Evolutionary conservation across 257 asterid genomes (phyloP).

Genomic region (Ballota nigra): DNA sequence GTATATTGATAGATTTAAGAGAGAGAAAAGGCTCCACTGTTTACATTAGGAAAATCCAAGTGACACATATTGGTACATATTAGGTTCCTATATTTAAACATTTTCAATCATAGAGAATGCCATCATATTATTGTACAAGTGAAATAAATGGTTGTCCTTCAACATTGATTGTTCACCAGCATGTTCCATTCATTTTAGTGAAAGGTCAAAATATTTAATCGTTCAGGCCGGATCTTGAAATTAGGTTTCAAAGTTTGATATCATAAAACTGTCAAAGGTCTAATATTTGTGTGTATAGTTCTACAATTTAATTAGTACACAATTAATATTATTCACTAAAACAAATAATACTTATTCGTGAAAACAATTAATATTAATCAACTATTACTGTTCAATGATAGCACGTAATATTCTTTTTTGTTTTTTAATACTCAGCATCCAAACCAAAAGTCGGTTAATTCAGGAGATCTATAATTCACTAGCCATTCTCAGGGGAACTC

Average conservation of each 20-base stretch:
- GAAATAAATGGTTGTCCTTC: background rate
- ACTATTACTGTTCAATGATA: too few relatives aligned
- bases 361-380: too few relatives aligned
- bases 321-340: too few relatives aligned
- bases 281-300: too few relatives aligned
- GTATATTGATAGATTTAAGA: background rate
- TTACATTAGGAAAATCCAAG: background rate
- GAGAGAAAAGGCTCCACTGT: background rate
- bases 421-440: too few relatives aligned
- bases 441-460: too few relatives aligned
- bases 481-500: too few relatives aligned
- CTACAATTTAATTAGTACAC: too few relatives aligned
- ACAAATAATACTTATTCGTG: too few relatives aligned
- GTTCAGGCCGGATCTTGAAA: background rate
- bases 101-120: background rate
- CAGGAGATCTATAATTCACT: too few relatives aligned
- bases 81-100: background rate
- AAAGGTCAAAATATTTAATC: background rate
- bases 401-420: too few relatives aligned
- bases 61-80: background rate
- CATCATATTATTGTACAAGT: background rate
- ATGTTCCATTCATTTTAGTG: background rate
- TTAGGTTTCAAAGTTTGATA: background rate
- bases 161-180: constrained; percentile 3
- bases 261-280: background rate